Percentiles rank a stretch among this genome's conserved stretches.
These are phyloP conservation scores for Colletotrichum eleusines DNA, from an alignment of 2,329 filamentous ascomycete species.

Conservation along the genomic window DNA sequence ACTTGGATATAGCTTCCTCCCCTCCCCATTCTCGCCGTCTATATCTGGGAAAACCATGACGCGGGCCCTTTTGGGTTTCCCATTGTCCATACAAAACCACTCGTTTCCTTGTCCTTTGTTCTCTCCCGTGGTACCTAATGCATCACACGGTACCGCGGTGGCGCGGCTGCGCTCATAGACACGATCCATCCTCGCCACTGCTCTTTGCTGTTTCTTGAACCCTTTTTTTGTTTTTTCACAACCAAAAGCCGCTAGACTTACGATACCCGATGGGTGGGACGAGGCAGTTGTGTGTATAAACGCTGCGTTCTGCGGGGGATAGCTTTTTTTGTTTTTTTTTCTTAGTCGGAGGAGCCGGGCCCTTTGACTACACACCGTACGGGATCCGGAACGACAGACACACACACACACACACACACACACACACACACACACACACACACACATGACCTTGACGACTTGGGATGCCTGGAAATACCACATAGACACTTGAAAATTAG, in stretches of 20 bases:
- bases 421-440: background rate
- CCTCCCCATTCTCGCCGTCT: background rate
- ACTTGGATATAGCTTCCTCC: constrained; percentile 20
- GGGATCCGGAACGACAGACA: background rate
- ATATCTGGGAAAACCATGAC: background rate
- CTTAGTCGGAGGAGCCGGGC: no score
- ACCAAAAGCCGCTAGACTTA: constrained; percentile 21
- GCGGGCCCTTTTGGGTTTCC: background rate
- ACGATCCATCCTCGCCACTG: background rate
- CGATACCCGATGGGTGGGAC: constrained; percentile 28
- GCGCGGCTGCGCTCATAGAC: constrained; percentile 2
- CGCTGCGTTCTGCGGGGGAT: no score
- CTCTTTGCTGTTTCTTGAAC: background rate
- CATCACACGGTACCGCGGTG: constrained; percentile 17
- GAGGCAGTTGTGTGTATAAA: no score
- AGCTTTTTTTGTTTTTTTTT: background rate
- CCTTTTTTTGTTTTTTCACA: background rate
- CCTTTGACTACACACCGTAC: background rate
- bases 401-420: background rate
- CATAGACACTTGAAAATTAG: background rate
- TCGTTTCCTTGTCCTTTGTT: background rate
- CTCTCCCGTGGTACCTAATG: constrained; percentile 10
- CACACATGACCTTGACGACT: background rate
- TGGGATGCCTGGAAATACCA: background rate
- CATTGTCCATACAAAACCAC: background rate